phyloP scores from a whole-genome alignment of 495 filamentous ascomycete species.

The Talaromyces nanjingensis region DNA sequence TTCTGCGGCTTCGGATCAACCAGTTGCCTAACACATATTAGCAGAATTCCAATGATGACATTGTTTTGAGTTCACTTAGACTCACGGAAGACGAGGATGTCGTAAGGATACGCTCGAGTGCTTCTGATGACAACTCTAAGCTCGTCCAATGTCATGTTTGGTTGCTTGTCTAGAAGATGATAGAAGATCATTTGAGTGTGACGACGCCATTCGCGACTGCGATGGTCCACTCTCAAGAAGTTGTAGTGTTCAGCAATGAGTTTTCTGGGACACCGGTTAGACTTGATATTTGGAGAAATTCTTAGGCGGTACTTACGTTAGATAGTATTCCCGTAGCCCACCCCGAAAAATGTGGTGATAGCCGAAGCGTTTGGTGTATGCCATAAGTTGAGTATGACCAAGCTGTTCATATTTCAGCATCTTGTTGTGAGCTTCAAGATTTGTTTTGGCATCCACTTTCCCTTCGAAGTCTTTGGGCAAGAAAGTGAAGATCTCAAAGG shows the following conservation, averaged over 20 bases:
- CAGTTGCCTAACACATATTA: conserved; percentile 9
- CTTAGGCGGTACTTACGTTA: conserved; percentile 12
- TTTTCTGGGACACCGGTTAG: conserved; percentile 10
- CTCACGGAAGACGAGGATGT: conserved; percentile 18
- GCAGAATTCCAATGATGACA: background rate
- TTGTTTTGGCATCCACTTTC: conserved; percentile 3
- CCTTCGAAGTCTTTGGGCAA: conserved; percentile 12
- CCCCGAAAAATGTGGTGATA: conserved; percentile 20
- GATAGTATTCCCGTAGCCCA: conserved; percentile 18
- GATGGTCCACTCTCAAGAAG: conserved; percentile 14
- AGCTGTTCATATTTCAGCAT: conserved; percentile 14
- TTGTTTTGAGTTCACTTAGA: background rate
- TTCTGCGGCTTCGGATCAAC: conserved; percentile 5
- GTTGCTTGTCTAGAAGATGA: conserved; percentile 10
- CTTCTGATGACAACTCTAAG: conserved; percentile 9
- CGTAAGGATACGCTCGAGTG: conserved; percentile 9
- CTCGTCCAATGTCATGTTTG: conserved; percentile 12
- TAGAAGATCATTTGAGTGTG: conserved; percentile 13
- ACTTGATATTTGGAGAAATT: background rate
- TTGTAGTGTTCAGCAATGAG: conserved; percentile 14
- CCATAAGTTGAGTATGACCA: conserved; percentile 17
- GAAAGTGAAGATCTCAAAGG: conserved; percentile 16
- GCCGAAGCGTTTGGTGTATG: conserved; percentile 13
- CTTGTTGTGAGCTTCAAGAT: conserved; percentile 11
- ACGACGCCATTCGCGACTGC: conserved; percentile 11